Base-by-base conservation (phyloP, 768 basidiomycete genomes). In the Xerocomus potaroensis region DNA sequence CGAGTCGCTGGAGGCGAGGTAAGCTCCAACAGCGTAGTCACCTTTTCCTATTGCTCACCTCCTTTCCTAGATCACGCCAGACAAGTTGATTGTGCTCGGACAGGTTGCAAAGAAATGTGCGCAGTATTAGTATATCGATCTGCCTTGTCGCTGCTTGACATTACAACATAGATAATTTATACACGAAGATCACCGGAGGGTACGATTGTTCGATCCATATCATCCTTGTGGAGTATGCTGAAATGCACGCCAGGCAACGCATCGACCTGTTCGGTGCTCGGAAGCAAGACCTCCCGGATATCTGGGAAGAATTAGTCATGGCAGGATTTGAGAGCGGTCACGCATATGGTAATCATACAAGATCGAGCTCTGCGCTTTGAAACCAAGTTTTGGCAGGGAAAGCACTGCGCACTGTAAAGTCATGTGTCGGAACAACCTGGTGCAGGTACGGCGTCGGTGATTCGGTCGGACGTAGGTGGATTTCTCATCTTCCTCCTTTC, bases 271-370 rank as follows among this genome's bases (percentile, higher is more conserved):
- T 87, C 50, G 86, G 86, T 4, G 84, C 84, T 2, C 70, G 70
- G 46, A 84, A 84, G 58, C 75, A 79, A 49, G 84, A 87, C 54
- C 68, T 86, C 10, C 85, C 84, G 0, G 73, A 72, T 19, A 86
- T 87, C 22, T 78, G 77, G 85, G 79, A 79, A 47, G 76, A 78
- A 54, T 75, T 86, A 6, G 70, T 76, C 45, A 63, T 67, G 5
- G 83, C 81, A 4, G 85, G 85, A 8, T 84, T 89, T 53, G 83
- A 87, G 63, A 83, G 81, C 30, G 85, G 86, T 2, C 84, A 87
- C 56, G 87, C 81, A 0, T 87, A 87, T 58, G 85, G 84, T 49
- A 78, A 78, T 55, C 30, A 12, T 33, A 24, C 16, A 16, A 32
- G 5, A 21, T 21, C 7, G 27, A n/a, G 5, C 21, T 47, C 2